A percentile compares a stretch with the other conserved stretches of the same genome.
These are phyloP conservation scores for Ustilago xerochloae DNA, from an alignment of 1,284 basidiomycete genomes.

Conservation along the genomic window DNA sequence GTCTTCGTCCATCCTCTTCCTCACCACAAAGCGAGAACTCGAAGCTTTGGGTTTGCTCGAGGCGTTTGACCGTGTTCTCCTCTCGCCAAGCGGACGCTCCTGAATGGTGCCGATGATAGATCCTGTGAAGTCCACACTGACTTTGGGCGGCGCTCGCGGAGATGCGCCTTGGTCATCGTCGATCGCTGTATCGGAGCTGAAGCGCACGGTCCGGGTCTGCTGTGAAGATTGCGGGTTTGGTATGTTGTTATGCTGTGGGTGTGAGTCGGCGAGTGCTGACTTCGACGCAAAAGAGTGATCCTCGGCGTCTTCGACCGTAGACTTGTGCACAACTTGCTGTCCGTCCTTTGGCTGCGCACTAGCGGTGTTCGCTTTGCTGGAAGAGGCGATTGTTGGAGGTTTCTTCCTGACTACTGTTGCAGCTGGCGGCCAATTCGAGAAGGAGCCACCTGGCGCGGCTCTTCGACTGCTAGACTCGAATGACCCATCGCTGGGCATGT, in stretches of 20 bases:
- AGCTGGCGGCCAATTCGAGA: conserved; percentile 58
- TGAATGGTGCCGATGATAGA: conserved; percentile 42
- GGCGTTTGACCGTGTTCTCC: background rate
- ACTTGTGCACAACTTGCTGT: background rate
- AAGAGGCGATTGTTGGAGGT: conserved; percentile 33
- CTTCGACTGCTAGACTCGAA: conserved; percentile 14
- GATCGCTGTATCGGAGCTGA: conserved; percentile 1
- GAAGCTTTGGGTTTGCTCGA: conserved; percentile 14
- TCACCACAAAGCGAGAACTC: conserved; percentile 37
- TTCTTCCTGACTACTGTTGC: conserved; percentile 49
- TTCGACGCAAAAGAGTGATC: background rate
- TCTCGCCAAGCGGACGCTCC: conserved; percentile 30
- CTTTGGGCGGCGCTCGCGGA: background rate
- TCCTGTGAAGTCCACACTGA: conserved; percentile 12
- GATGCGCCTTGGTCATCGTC: background rate
- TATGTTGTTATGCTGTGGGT: background rate
- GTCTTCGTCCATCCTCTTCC: conserved; percentile 47
- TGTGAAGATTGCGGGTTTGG: background rate
- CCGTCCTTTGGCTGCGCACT: background rate
- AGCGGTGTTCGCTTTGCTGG: conserved; percentile 5
- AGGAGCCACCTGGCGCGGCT: conserved; percentile 27
- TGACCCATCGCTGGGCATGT: conserved; percentile 1
- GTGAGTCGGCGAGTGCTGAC: background rate
- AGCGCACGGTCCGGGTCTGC: conserved; percentile 16
- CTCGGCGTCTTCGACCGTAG: conserved; percentile 9